phyloP scores from a whole-genome alignment of 164 flowering plant species.

The Buxus sempervirens region DNA sequence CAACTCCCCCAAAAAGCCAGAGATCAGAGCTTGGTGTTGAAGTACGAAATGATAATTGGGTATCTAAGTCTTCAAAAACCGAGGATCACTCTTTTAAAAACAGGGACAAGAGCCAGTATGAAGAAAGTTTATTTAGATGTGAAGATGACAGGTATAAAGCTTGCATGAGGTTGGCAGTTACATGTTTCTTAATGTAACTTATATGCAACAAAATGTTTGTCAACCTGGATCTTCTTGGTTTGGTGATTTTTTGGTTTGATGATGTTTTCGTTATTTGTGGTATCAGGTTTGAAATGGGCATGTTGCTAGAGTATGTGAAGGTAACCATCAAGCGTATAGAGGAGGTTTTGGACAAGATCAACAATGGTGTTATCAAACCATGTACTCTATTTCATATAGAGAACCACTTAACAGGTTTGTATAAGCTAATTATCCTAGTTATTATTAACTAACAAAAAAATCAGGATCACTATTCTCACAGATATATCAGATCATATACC shows the following conservation, averaged over 20 bases:
- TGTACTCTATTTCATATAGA: conserved; percentile 60
- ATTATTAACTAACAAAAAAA: too few species aligned
- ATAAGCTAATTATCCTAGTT: conserved; percentile 7
- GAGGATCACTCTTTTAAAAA: conserved; percentile 97
- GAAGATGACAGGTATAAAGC: conserved; percentile 89
- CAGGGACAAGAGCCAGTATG: conserved; percentile 98
- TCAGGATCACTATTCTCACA: background rate
- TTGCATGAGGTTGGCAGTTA: background rate
- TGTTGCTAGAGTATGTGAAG: conserved; percentile 88
- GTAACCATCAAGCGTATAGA: conserved; percentile 78
- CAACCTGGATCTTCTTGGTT: too few species aligned
- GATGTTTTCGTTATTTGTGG: conserved; percentile 9
- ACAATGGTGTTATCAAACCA: conserved; percentile 38
- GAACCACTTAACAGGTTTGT: conserved; percentile 68
- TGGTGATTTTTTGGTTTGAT: background rate
- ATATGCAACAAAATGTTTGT: too few species aligned
- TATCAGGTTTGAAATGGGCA: conserved; percentile 91
- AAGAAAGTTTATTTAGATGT: conserved; percentile 95
- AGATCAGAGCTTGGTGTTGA: conserved; percentile 74
- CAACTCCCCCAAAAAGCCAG: conserved; percentile 76
- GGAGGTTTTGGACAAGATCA: conserved; percentile 70
- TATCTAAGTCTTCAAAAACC: conserved; percentile 96
- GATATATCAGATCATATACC: background rate
- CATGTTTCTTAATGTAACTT: too few species aligned
- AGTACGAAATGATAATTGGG: conserved; percentile 95